Conservation (phyloP, 495 filamentous ascomycete genomes). For the Pseudomonodictys pantanalensis region DNA sequence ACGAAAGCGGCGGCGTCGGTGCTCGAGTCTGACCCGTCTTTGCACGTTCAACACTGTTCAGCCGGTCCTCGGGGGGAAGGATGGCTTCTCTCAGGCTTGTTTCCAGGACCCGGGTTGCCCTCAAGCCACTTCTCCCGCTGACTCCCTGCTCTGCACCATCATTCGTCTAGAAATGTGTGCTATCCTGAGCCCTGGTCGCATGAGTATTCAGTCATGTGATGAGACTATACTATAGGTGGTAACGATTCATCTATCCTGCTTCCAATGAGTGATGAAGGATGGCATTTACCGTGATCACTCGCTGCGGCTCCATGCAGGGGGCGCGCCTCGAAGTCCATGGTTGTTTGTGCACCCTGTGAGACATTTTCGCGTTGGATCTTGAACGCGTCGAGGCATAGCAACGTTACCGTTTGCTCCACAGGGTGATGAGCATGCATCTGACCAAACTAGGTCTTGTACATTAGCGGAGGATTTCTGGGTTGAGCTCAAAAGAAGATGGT, state of each 20-base stretch:
- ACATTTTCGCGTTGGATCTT: too few species aligned
- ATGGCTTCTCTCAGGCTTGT: neutral
- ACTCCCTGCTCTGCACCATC: constrained; percentile 9
- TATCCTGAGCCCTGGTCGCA: constrained; percentile 18
- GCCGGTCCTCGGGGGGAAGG: constrained; percentile 22
- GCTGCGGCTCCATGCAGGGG: constrained; percentile 23
- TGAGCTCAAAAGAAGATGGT: too few species aligned
- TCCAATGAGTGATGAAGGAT: constrained; percentile 17
- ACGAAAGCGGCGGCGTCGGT: neutral
- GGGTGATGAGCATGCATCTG: too few species aligned
- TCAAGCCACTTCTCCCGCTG: constrained; percentile 16
- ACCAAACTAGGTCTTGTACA: too few species aligned
- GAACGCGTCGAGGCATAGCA: too few species aligned
- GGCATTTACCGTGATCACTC: constrained; percentile 9
- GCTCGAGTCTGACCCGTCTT: neutral
- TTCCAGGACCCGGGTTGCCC: constrained; percentile 19
- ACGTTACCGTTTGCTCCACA: too few species aligned
- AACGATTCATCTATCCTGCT: neutral
- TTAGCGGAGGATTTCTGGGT: too few species aligned
- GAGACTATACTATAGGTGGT: constrained; percentile 11
- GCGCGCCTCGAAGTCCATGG: neutral
- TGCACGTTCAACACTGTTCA: constrained; percentile 16
- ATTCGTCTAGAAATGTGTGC: constrained; percentile 27
- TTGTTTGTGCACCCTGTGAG: constrained; percentile 11
- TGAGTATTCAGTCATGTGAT: constrained; percentile 21